Evolutionary conservation across 257 asterid species (phyloP).

Genomic region (Solanum lycopersicoides): DNA sequence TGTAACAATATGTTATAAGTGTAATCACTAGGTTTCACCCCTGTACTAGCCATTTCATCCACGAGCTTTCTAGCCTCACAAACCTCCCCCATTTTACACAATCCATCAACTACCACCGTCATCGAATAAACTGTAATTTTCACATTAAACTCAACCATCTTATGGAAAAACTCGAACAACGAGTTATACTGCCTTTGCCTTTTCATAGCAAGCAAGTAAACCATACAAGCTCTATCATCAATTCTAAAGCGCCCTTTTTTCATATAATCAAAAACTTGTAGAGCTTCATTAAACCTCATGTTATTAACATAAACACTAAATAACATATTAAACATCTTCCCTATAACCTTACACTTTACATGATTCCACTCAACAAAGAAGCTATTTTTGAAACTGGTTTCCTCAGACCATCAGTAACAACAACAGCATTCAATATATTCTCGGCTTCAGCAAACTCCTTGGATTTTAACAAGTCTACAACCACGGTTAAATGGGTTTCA

Average conservation of each 20-base stretch:
- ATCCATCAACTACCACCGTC: constrained; percentile 53
- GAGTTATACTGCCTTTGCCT: constrained; percentile 26
- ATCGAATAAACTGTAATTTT: constrained; percentile 51
- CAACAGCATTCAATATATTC: constrained; percentile 41
- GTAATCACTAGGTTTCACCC: constrained; percentile 49
- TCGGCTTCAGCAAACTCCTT: constrained; percentile 48
- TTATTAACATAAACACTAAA: constrained; percentile 22
- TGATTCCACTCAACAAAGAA: constrained; percentile 8
- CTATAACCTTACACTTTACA: not conserved
- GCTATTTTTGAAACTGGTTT: constrained; percentile 39
- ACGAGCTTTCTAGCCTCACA: constrained; percentile 43
- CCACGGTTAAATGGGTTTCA: constrained; percentile 25
- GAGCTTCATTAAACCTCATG: constrained; percentile 11
- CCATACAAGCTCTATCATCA: constrained; percentile 80
- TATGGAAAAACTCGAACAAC: constrained; percentile 37
- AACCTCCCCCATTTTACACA: constrained; percentile 48
- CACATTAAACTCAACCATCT: constrained; percentile 55
- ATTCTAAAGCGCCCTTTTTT: constrained; percentile 25
- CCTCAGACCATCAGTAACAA: constrained; percentile 22
- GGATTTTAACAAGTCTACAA: constrained; percentile 30
- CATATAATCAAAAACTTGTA: constrained; percentile 27
- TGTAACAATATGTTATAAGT: constrained; percentile 56
- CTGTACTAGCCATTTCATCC: constrained; percentile 38
- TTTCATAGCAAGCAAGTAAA: constrained; percentile 51
- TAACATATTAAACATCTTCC: constrained; percentile 23